Percentiles rank a stretch among this genome's conserved stretches.
Conservation (phyloP, 441 rosid genomes). For the Flueggea neowawraea region DNA sequence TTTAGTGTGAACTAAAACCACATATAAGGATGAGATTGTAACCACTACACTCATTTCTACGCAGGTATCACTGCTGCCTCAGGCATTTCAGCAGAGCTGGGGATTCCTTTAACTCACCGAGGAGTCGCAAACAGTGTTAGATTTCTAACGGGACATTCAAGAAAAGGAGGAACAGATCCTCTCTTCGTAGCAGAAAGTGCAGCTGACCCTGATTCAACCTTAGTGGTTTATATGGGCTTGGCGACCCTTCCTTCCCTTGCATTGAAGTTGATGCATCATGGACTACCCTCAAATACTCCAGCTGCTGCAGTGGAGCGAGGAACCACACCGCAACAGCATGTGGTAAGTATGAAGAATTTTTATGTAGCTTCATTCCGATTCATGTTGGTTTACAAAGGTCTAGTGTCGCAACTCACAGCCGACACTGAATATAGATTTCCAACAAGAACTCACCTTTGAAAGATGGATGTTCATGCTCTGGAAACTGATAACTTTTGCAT, state of each 20-base stretch:
- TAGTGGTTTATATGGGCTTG: constrained; percentile 94
- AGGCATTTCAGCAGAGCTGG: constrained; percentile 86
- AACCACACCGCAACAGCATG: constrained; percentile 81
- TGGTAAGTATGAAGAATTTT: constrained; percentile 39
- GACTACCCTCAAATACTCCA: constrained; percentile 74
- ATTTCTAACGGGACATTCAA: constrained; percentile 86
- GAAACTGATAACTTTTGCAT: constrained; percentile 1
- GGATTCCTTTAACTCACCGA: constrained; percentile 80
- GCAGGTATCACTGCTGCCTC: constrained; percentile 97
- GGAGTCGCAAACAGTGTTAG: constrained; percentile 89
- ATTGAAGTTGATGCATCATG: constrained; percentile 70
- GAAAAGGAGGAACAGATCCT: constrained; percentile 90
- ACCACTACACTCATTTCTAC: constrained; percentile 10
- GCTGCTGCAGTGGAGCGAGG: constrained; percentile 93
- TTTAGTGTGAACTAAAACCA: neutral
- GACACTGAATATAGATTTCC: no score
- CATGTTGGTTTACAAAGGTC: neutral
- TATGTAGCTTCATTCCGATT: neutral
- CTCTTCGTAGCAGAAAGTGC: constrained; percentile 89
- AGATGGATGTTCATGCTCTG: neutral
- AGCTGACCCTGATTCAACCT: constrained; percentile 85
- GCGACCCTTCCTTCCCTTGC: constrained; percentile 91
- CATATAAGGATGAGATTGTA: neutral
- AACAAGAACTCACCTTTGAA: neutral
- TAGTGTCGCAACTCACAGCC: neutral